Evolutionary conservation across 2,329 filamentous ascomycete species (phyloP), one percentile per base, ranked within the genome.

Genomic region (Chaetothyriales sp.): DNA sequence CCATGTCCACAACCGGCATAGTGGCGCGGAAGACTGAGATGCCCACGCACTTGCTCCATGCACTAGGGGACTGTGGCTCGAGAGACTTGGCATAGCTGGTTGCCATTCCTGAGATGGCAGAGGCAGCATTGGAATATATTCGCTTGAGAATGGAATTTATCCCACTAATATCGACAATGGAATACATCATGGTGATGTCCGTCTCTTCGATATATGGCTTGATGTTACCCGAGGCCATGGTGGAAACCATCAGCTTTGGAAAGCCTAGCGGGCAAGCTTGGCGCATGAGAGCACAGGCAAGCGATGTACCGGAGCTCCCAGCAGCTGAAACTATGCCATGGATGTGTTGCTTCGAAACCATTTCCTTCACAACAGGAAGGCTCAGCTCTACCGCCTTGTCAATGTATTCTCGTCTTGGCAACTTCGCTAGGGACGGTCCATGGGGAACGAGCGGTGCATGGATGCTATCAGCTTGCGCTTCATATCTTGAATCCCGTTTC

Each of bases 1-100:
- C 75, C 1, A 64, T 66, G 46, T 81, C 76, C 0, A 81, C 82
- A 9, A 76, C 77, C 0, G 82, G 81, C 0, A 82, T 86, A 0
- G 83, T 87, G 5, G 86, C 82, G 1, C 83, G 83, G 61, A 86
- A 86, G 83, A 86, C 86, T 1, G 82, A 85, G 20, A 86, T 75
- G 0, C 75, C 83, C 5, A 86, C 69, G 0, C 74, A 68, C 51
- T 72, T 75, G 58, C 71, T 73, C 7, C 56, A 18, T 45, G 50
- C 57, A 46, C 48, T 19, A 18, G 33, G 37, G 18, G 55, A 49
- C 4, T 51, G 33, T 18, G 55, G 51, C 18, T 51, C 47, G 1
- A 51, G 45, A 1, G 33, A 44, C 20, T 54, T 20, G 4, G 55
- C 60, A 53, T 78, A 79, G 0, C 71, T 66, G 1, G 56, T 54